A percentile compares a stretch with the other conserved stretches of the same genome.
Conservation (phyloP, 139 green algal species). For the Chlorella sorokiniana region DNA sequence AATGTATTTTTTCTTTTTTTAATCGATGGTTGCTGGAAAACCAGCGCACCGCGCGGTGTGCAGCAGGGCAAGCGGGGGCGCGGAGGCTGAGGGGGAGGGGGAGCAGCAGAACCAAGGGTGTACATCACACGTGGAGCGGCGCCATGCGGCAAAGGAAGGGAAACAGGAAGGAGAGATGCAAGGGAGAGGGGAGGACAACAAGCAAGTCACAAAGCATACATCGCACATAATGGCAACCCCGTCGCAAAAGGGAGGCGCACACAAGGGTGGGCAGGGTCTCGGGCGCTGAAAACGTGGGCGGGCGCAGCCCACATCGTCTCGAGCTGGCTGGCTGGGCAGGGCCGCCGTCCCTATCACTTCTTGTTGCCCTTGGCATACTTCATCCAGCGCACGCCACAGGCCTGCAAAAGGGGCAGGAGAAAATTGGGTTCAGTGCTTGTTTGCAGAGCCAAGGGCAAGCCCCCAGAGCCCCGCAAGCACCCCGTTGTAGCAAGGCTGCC, state of each 20-base stretch:
- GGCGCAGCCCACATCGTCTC: not conserved
- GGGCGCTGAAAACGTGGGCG: not conserved
- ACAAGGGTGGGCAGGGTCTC: not conserved
- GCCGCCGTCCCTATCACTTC: constrained; percentile 32
- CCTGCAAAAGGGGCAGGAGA: not conserved
- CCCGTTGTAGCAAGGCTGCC: not conserved
- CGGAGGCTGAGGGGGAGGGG: not conserved
- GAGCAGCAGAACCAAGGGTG: not conserved
- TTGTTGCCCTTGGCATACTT: constrained; percentile 41
- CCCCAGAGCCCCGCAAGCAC: not conserved
- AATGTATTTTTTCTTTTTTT: not conserved
- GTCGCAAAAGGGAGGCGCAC: not conserved
- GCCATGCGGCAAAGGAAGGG: too few relatives aligned
- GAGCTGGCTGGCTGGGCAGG: not conserved
- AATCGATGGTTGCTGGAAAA: not conserved
- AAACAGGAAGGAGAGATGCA: not conserved
- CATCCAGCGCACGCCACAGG: constrained; percentile 72
- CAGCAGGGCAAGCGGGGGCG: not conserved
- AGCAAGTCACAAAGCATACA: not conserved
- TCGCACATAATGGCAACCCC: too few relatives aligned
- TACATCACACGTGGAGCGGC: not conserved
- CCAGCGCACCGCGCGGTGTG: not conserved
- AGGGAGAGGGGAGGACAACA: not conserved
- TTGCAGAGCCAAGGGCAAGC: not conserved
- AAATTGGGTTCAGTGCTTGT: not conserved